These are phyloP conservation scores for Teratosphaeria pseudoeucalypti DNA, from an alignment of 2,329 filamentous ascomycete genomes.

Conservation along the genomic window DNA sequence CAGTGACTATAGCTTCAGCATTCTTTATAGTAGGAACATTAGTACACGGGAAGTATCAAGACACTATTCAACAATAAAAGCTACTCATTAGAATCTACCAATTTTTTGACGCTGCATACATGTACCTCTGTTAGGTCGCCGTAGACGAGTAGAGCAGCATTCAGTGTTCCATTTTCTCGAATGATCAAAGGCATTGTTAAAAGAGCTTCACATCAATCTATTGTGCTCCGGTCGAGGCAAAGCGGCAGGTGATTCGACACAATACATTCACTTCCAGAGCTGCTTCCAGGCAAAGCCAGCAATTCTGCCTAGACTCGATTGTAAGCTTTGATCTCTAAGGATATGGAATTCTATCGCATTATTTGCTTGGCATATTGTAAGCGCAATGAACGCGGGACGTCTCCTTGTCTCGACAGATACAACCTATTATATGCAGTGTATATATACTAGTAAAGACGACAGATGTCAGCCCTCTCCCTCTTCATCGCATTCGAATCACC, in stretches of 20 bases:
- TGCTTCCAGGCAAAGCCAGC: not conserved
- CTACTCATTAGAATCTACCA: too few species aligned
- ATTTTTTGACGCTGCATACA: too few species aligned
- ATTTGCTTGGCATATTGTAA: not conserved
- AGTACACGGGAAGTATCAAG: too few species aligned
- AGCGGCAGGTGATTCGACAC: not conserved
- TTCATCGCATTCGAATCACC: not conserved
- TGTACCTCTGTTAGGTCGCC: too few species aligned
- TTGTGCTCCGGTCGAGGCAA: too few species aligned
- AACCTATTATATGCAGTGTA: not conserved
- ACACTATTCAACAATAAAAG: too few species aligned
- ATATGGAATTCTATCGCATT: not conserved
- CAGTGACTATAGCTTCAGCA: too few species aligned
- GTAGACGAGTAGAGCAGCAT: too few species aligned
- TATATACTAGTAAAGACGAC: not conserved
- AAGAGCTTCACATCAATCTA: too few species aligned
- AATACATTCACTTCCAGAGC: not conserved
- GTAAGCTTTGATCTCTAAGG: not conserved
- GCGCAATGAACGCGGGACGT: not conserved
- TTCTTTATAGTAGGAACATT: too few species aligned
- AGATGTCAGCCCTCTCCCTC: not conserved
- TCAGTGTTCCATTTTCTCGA: too few species aligned
- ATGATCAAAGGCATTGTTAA: too few species aligned
- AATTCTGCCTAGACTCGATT: not conserved
- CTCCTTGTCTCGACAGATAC: not conserved